Evolutionary conservation across 805 yeast species (phyloP), one percentile per base, ranked within the genome.

Genomic region (Yarrowia keelungensis): DNA sequence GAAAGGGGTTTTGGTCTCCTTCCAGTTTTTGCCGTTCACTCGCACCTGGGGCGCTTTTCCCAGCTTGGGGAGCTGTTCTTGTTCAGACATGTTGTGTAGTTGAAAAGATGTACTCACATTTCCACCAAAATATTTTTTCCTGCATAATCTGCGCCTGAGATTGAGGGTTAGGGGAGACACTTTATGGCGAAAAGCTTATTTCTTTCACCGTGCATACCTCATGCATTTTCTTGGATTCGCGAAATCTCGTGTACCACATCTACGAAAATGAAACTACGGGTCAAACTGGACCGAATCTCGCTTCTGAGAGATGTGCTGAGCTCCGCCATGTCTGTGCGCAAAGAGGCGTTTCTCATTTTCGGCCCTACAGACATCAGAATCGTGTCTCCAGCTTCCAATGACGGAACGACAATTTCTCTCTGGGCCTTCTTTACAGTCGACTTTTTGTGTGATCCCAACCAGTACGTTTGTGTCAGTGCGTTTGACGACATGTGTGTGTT

Each of bases 11-110:
- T 77, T 78, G 35, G 70, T 68, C 15, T 74, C 79, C 69, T 80
- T 80, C 82, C 82, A 80, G 32, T 72, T 68, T 47, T 79, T 74
- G 58, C 80, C 81, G 36, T 78, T 76, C 22, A 77, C 79, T 71
- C 75, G 67, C 32, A 67, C 67, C 16, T 38, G 32, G 11, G 67
- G 67, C n/a, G 67, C 47, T n/a, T 62, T 36, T 1, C 67, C 56
- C 39, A 62, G 51, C 65, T 59, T 59, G 35, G 50, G 65, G 14
- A 59, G 43, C 7, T 53, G 58, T 16, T 15, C n/a, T 11, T 56
- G 39, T 5, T 43, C 51, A 15, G 65, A 59, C 65, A 59, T 56
- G 26, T 22, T 42, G 46, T 42, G 46, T 15, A n/a, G 7, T 15
- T 42, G 39, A n/a, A 7, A 42, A 42, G 19, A 42, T 16, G 8